Base-by-base conservation (phyloP, 768 basidiomycete genomes). In the Candolleomyces aberdarensis region DNA sequence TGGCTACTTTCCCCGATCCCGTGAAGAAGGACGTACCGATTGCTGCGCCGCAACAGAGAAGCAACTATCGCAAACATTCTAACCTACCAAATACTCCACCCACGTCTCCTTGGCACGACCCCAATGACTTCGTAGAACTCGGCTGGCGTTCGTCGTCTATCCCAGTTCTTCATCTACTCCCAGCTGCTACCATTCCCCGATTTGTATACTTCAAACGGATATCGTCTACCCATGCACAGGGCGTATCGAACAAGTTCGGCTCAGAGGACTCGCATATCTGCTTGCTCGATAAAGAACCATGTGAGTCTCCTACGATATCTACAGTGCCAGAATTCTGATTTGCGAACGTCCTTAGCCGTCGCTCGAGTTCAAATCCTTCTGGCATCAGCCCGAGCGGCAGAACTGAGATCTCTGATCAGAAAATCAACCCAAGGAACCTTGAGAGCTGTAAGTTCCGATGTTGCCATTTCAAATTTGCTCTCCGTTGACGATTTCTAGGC, bases 251-350 rank as follows among this genome's bases (percentile, higher is more conserved):
- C 66, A 96, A 95, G 73, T 98, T 98, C 69, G 96, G 95, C 1
- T 76, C 81, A 36, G 96, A 98, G 71, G 75, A 84, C 47, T 88
- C 92, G 2, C 96, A 98, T 70, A 78, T 80, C 0, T 98, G 94
- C 71, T 77, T 90, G 47, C 81, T 95, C 31, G 89, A 90, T 13
- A 81, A 84, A 65, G 85, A 88, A 72, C 80, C 83, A 17, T 84
- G 91, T 91, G 68, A 66, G 86, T 75, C 10, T 17, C 17, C 36
- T 41, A 17, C 3, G 43, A n/a, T 19, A 46, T 9, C 60, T 44
- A 6, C 19, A 8, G 11, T 5, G 36, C 36, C 36, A 36, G 50
- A 36, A 39, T 17, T 29, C 29, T 59, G 46, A 36, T 63, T 64
- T n/a, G 63, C 52, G 29, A 60, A 55, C 62, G 32, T 20, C 56